Evolutionary conservation across 495 filamentous ascomycete species (phyloP).

Genomic region (Sordaria brevicollis): DNA sequence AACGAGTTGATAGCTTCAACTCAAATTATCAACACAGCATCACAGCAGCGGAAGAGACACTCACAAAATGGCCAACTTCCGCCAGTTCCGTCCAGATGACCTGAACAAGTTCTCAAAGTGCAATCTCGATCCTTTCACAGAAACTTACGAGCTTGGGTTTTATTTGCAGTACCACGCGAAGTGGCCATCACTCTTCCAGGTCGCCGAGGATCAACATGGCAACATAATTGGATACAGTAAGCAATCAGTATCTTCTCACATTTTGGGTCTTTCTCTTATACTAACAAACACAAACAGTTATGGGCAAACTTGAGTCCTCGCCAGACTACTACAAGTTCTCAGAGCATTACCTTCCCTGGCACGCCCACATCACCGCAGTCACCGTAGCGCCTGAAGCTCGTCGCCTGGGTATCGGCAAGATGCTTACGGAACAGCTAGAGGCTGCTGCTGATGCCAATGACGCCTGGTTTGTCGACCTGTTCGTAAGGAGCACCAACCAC

Average conservation of each 20-base stretch:
- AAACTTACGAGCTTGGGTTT: conserved; percentile 91
- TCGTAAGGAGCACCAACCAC: conserved; percentile 79
- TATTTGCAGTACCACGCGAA: conserved; percentile 90
- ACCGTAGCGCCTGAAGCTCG: conserved; percentile 83
- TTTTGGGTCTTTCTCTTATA: not conserved
- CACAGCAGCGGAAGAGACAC: not conserved
- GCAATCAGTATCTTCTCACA: conserved; percentile 9
- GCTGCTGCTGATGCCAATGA: conserved; percentile 66
- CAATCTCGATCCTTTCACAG: conserved; percentile 89
- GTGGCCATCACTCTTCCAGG: conserved; percentile 89
- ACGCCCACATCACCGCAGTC: conserved; percentile 93
- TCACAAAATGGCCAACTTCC: conserved; percentile 35
- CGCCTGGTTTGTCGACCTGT: conserved; percentile 93
- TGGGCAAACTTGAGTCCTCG: conserved; percentile 91
- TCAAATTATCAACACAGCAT: not conserved
- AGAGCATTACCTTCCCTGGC: conserved; percentile 88
- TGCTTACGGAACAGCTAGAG: conserved; percentile 70
- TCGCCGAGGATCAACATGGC: conserved; percentile 68
- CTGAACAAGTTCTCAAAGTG: conserved; percentile 59
- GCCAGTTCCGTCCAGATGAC: conserved; percentile 33
- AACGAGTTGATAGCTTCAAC: not conserved
- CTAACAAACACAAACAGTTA: conserved; percentile 47
- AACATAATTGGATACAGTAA: conserved; percentile 89
- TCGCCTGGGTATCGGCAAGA: conserved; percentile 73
- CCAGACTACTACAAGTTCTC: conserved; percentile 58